Evolutionary conservation across 208 protist species (phyloP), one percentile per base, ranked within the genome.

Genomic region (Leishmania tarentolae): DNA sequence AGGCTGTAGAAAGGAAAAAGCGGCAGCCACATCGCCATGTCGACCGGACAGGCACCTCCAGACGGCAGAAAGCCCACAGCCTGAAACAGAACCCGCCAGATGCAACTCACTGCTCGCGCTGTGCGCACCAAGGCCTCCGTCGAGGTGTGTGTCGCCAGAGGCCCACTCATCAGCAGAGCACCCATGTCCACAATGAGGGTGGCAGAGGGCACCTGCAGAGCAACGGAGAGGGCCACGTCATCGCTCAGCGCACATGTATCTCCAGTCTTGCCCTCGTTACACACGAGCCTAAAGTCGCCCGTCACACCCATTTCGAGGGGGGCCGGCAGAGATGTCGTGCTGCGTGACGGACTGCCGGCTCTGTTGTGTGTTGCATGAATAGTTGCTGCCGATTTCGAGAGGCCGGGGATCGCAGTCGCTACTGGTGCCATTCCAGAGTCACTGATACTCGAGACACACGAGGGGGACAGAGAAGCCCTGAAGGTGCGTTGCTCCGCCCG

Each of bases 1-100:
- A 94, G 42, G 56, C 80, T 76, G 76, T 94, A 94, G 37, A 94
- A 66, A 24, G 90, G 90, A 71, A 94, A 90, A 8, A 92, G 56
- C 42, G 83, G 75, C 37, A 94, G 85, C 90, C 90, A 94, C 74
- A 85, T 78, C 44, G 69, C 15, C 78, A 94, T 92, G 65, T 83
- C 74, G 19, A 3, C 59, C 56, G 90, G 90, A 79, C 90, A 94
- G 6, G 78, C 59, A 21, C 73, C 40, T 21, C 89, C 89, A 70
- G 75, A 78, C 1, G 90, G 90, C 72, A 94, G 85, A 40, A 92
- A 28, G n/a, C 90, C 90, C 46, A 78, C 81, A 37, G 82, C 86
- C 72, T 94, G 90, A 71, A 91, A 94, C 53, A 90, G 74, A 11
- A 88, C 79, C 19, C 87, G 84, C 85, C 88, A 91, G 40, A 87